These are phyloP conservation scores for Circinella umbellata DNA, from an alignment of 371 early-diverging fungal genomes.

Conservation along the genomic window DNA sequence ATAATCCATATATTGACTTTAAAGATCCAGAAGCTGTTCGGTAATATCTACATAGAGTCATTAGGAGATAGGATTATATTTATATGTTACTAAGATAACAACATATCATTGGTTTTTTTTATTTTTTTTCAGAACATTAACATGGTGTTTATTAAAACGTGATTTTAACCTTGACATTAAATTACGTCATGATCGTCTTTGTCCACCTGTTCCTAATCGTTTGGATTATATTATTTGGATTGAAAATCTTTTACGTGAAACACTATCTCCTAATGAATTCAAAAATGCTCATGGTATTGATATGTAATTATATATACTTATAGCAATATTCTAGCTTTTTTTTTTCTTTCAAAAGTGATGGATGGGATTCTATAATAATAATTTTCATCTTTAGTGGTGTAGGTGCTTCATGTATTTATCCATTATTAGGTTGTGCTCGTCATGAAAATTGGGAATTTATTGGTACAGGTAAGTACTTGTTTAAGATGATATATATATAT, in stretches of 20 bases:
- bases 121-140: conserved; percentile 45
- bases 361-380: no score
- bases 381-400: conserved; percentile 57
- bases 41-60: conserved; percentile 19
- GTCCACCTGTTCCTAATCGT: conserved; percentile 69
- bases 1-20: conserved; percentile 39
- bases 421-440: conserved; percentile 61
- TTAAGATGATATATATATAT: no score
- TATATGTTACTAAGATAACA: background rate
- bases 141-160: conserved; percentile 58
- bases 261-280: background rate
- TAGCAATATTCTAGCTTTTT: no score
- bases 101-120: background rate
- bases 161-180: conserved; percentile 63
- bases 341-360: no score
- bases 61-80: no score
- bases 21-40: conserved; percentile 43
- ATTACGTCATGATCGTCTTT: conserved; percentile 66
- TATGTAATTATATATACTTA: conserved; percentile 49
- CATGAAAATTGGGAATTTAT: conserved; percentile 58
- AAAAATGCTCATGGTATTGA: conserved; percentile 55
- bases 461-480: conserved; percentile 51
- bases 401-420: conserved; percentile 81
- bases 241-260: conserved; percentile 59
- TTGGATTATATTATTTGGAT: conserved; percentile 73